Evolutionary conservation across 305 asterid species (phyloP), one percentile per base, ranked within the genome.

Genomic region (Stenogyne calaminthoides): DNA sequence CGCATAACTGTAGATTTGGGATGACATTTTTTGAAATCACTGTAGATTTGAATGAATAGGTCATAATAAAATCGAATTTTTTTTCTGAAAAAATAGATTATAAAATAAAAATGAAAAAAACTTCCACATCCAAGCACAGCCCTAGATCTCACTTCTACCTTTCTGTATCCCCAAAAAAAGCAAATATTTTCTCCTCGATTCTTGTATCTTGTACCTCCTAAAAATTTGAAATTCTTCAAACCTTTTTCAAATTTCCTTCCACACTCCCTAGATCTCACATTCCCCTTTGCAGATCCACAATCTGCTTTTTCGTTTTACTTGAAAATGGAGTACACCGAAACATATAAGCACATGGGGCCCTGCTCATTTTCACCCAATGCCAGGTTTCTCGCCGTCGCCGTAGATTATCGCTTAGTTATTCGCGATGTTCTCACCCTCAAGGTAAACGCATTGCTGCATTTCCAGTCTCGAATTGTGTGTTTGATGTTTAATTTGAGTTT

Each of bases 271-370:
- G 80, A 81, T 81, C 83, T 72, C 72, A 3, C 61, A 20, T 44
- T 25, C 68, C n/a, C 79, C 57, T 72, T 65, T 63, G 14, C 76
- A 74, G 82, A 77, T 81, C 77, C 74, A 47, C 20, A 25, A n/a
- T n/a, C n/a, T n/a, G 42, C 7, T 18, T 68, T 64, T 34, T 55
- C 14, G 46, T n/a, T n/a, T n/a, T n/a, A n/a, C n/a, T n/a, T n/a
- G n/a, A n/a, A n/a, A n/a, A n/a, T 95, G 99, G 99, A 95, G 85
- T 90, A 92, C 79, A 90, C 99, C 2, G 98, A 92, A 63, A 80
- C 95, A 58, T 92, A 72, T 72, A 92, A 95, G 74, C 99, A 88
- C 77, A 70, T 90, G 25, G 99, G 98, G 0, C 92, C 98, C 6
- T 88, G 88, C 75, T 89, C 93, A 65, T 95, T 95, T 87, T 95